These are phyloP conservation scores for Mortierella sp. DNA, from an alignment of 371 early-diverging fungal genomes.

Conservation along the genomic window DNA sequence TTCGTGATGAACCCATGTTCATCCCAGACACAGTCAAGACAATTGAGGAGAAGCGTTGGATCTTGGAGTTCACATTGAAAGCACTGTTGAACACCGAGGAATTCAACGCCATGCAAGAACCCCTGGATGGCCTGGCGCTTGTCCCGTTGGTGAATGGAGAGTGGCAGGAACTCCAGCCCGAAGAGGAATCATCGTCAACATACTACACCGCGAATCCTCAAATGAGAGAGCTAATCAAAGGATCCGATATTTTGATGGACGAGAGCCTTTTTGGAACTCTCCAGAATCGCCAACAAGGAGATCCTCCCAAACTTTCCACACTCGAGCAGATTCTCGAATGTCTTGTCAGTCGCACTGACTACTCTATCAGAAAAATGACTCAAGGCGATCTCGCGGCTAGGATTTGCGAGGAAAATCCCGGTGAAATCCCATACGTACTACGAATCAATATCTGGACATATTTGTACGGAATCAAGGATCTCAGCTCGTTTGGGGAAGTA, in stretches of 20 bases:
- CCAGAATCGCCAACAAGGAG: too few species aligned
- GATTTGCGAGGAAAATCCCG: slow-evolving; percentile 5
- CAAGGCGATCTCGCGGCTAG: background rate
- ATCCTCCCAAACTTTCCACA: too few species aligned
- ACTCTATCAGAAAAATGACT: background rate
- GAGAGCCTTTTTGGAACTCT: background rate
- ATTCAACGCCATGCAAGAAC: background rate
- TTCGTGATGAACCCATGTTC: slow-evolving; percentile 4
- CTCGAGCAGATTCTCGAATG: background rate
- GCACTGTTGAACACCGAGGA: background rate
- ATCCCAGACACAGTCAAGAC: slow-evolving; percentile 5
- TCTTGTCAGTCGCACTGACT: background rate
- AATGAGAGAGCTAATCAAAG: slow-evolving; percentile 2
- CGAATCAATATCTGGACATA: background rate
- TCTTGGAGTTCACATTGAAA: slow-evolving; percentile 15
- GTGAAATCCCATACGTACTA: background rate
- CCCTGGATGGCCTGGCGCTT: slow-evolving; percentile 1
- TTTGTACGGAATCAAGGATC: background rate
- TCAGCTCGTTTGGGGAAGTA: slow-evolving; percentile 4
- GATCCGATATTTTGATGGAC: slow-evolving; percentile 9
- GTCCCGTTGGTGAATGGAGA: slow-evolving; percentile 16
- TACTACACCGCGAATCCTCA: slow-evolving; percentile 1
- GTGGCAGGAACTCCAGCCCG: slow-evolving; percentile 5
- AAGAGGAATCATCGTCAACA: background rate
- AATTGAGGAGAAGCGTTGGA: slow-evolving; percentile 1